These are phyloP conservation scores for Colletotrichum lini DNA, from an alignment of 2,329 filamentous ascomycete species.

Conservation along the genomic window DNA sequence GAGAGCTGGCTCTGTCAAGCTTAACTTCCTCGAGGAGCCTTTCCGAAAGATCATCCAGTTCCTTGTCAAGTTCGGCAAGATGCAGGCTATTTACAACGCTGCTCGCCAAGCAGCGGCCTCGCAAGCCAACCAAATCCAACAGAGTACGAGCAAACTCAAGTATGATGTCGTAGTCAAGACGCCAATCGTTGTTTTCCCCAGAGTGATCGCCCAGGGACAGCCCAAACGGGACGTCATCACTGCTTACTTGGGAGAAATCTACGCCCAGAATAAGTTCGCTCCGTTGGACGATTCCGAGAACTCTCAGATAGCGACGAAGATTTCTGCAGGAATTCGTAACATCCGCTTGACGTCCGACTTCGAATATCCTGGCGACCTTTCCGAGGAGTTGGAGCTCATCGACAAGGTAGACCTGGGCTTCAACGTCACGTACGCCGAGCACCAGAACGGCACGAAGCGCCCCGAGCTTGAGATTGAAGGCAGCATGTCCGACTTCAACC, in stretches of 20 bases:
- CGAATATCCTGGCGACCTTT: constrained; percentile 78
- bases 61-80: constrained; percentile 98
- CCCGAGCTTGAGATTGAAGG: constrained; percentile 95
- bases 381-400: constrained; percentile 95
- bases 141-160: constrained; percentile 90
- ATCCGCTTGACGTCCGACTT: constrained; percentile 92
- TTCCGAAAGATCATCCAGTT: constrained; percentile 99
- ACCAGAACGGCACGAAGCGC: constrained; percentile 80
- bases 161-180: constrained; percentile 96
- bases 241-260: constrained; percentile 96
- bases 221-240: constrained; percentile 86
- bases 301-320: constrained; percentile 86
- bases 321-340: constrained; percentile 92
- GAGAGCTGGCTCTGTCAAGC: constrained; percentile 92
- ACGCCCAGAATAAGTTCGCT: constrained; percentile 93
- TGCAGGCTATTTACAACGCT: constrained; percentile 99
- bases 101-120: constrained; percentile 94
- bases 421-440: constrained; percentile 91
- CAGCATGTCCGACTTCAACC: constrained; percentile 92
- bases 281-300: constrained; percentile 83
- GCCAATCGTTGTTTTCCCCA: constrained; percentile 95
- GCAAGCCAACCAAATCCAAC: constrained; percentile 93
- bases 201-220: constrained; percentile 78
- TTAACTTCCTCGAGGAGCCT: constrained; percentile 97
- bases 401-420: constrained; percentile 97